A percentile compares a stretch with the other conserved stretches of the same genome.
Conservation (phyloP, 2,329 filamentous ascomycete genomes). For the Talaromyces albobiverticillius region DNA sequence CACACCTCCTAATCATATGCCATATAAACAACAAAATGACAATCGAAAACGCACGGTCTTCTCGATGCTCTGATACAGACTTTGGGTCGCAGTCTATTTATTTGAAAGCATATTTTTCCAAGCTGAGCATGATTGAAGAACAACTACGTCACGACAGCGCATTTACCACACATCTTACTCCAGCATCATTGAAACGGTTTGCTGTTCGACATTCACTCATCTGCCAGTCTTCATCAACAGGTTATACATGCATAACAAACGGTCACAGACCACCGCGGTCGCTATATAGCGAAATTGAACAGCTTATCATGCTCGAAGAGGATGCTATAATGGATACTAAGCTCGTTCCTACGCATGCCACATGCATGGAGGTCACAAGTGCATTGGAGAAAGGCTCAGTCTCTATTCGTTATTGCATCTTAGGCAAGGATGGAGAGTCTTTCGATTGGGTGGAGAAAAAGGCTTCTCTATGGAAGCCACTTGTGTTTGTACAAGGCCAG, state of each 20-base stretch:
- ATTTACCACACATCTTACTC: conserved; percentile 2
- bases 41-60: not conserved
- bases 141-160: not conserved
- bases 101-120: conserved; percentile 7
- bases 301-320: conserved; percentile 3
- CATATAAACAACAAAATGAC: not conserved
- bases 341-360: conserved; percentile 2
- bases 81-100: not conserved
- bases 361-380: conserved; percentile 3
- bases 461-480: conserved; percentile 10
- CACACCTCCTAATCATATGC: not conserved
- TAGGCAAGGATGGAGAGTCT: not conserved
- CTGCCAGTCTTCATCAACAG: not conserved
- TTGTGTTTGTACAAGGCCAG: not conserved
- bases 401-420: conserved; percentile 11
- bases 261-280: not conserved
- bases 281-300: not conserved
- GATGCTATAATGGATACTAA: not conserved
- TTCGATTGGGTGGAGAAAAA: conserved; percentile 11
- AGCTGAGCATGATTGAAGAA: conserved; percentile 2
- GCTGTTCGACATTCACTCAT: conserved; percentile 1
- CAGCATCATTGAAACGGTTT: conserved; percentile 1
- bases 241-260: not conserved
- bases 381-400: conserved; percentile 4
- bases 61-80: not conserved